Conservation (phyloP, 352 stramenopile species). For the Phytophthora fragariaefolia region DNA sequence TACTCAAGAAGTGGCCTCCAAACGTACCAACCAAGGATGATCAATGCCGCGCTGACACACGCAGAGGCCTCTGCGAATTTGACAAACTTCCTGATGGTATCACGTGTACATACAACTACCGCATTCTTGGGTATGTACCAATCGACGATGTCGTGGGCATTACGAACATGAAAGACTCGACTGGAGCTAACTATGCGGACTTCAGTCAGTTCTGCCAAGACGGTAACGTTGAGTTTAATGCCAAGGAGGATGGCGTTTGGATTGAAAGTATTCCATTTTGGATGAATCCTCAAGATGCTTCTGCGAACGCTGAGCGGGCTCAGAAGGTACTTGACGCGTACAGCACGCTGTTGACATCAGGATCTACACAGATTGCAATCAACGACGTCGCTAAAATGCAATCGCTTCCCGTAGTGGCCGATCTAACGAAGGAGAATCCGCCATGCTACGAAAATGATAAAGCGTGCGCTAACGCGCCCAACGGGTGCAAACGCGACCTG, state of each 20-base stretch:
- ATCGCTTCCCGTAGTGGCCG: conserved; percentile 38
- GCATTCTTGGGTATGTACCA: conserved; percentile 62
- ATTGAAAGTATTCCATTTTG: conserved; percentile 57
- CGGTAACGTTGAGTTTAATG: conserved; percentile 60
- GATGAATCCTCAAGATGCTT: conserved; percentile 43
- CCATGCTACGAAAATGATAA: conserved; percentile 60
- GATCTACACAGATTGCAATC: conserved; percentile 39
- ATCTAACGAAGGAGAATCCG: conserved; percentile 50
- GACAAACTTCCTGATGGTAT: conserved; percentile 53
- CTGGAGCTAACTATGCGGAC: conserved; percentile 43
- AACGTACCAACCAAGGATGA: conserved; percentile 37
- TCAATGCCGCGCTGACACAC: conserved; percentile 39
- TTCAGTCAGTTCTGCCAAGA: conserved; percentile 66
- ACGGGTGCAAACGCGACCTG: conserved; percentile 58
- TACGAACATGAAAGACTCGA: conserved; percentile 48
- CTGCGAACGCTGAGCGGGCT: conserved; percentile 41
- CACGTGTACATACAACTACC: conserved; percentile 71
- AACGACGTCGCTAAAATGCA: conserved; percentile 42
- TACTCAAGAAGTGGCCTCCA: conserved; percentile 41
- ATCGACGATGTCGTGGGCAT: conserved; percentile 83
- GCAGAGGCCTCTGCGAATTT: conserved; percentile 47
- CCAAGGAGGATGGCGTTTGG: conserved; percentile 8
- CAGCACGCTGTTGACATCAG: conserved; percentile 33
- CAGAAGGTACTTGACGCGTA: conserved; percentile 56
- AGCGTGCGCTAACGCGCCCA: conserved; percentile 32